Percentiles rank a stretch among this genome's conserved stretches.
Evolutionary conservation across 176 grass and related monocot species (phyloP).

Genomic region (Saccharum spontaneum): DNA sequence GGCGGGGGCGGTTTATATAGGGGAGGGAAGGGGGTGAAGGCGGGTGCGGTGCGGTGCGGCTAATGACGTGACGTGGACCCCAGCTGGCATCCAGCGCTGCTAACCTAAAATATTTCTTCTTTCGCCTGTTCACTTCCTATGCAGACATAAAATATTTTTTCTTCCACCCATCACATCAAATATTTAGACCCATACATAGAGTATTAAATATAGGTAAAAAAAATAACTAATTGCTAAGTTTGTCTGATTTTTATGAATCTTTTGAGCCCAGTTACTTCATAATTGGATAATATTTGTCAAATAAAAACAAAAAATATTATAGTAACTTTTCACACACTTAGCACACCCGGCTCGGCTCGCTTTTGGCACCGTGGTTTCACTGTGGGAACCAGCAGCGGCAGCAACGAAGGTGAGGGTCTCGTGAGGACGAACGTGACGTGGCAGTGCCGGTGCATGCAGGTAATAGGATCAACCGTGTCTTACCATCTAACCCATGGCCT

Average conservation of each 20-base stretch:
- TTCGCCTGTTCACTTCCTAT: no score
- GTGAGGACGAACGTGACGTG: neutral
- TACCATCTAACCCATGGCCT: neutral
- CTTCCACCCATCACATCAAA: no score
- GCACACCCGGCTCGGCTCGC: neutral
- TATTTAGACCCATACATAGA: no score
- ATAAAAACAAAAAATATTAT: no score
- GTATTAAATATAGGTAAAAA: no score
- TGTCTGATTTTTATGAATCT: no score
- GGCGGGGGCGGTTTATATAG: conserved; percentile 7
- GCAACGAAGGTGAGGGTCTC: neutral
- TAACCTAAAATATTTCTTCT: no score
- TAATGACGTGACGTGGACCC: conserved; percentile 12
- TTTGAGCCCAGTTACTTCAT: no score
- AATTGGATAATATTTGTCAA: no score
- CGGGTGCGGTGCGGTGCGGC: neutral
- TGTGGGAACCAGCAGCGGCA: neutral
- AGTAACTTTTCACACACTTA: no score
- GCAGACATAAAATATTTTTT: no score
- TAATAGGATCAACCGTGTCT: conserved; percentile 1
- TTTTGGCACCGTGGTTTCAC: neutral
- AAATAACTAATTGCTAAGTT: no score
- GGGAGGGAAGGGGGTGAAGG: neutral
- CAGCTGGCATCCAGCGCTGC: neutral
- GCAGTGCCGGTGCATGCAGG: neutral